Evolutionary conservation across 768 basidiomycete species (phyloP), one percentile per base, ranked within the genome.

Genomic region (Phylloporus sp.): DNA sequence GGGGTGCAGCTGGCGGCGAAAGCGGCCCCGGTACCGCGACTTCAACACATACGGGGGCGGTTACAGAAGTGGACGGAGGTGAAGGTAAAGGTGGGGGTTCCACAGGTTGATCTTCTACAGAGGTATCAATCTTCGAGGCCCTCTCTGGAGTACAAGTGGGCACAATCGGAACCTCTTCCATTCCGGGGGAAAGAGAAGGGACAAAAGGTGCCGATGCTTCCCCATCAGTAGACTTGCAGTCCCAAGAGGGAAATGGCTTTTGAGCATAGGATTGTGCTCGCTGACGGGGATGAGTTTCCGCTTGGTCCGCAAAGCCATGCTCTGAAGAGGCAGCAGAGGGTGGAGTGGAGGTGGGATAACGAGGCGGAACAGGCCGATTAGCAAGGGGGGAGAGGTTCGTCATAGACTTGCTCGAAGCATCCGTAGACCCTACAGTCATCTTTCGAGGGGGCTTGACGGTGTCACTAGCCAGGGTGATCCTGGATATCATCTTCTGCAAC

Each of bases 401-500:
- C 48, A 63, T 62, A 5, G 74, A 71, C 33, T 63, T 53, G 58
- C 61, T 63, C 24, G 59, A 40, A 44, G 44, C 20, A 44, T 62
- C 58, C 33, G 50, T 42, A 38, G 57, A 48, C 18, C 52, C 54
- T 35, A 57, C 37, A 20, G 59, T 66, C 55, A 63, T 60, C 51
- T 62, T 69, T 38, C 66, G 74, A 50, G 64, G 64, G 27, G 56
- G 49, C 35, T 56, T 63, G 15, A 48, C 49, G 37, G 55, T 60
- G 36, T 64, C 68, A 41, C 61, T 46, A 17, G 76, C 74, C 52
- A 79, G 69, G 29, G 79, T 82, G 22, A 91, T 70, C 56, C 81
- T 84, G 17, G 88, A 90, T 56, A 93, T 86, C 82, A 93, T 90
- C 52, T 82, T 78, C 64, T 85, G 84, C 49, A 92, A 68, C 21